These are phyloP conservation scores for Ustilago lituana DNA, from an alignment of 1,284 basidiomycete species.

Conservation along the genomic window DNA sequence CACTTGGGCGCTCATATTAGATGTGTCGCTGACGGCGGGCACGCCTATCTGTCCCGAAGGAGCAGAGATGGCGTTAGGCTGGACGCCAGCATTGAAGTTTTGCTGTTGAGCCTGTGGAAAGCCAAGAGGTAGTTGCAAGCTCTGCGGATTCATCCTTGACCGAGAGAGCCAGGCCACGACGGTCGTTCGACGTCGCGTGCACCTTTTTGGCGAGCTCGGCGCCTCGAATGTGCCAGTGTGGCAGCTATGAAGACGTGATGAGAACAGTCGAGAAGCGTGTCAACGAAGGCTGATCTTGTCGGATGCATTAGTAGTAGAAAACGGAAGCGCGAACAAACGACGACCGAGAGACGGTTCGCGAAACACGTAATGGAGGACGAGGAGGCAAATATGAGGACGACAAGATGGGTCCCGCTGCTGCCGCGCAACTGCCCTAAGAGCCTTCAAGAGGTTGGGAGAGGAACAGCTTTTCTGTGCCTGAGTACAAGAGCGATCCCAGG, in stretches of 20 bases:
- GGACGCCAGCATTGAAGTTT: slow-evolving; percentile 12
- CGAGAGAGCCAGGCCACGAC: background rate
- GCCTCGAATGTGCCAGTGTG: background rate
- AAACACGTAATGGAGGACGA: no score
- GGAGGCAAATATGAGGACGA: no score
- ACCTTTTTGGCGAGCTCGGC: background rate
- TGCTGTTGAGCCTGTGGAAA: slow-evolving; percentile 17
- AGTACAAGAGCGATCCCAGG: no score
- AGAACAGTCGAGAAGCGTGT: background rate
- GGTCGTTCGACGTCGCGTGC: background rate
- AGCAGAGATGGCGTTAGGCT: slow-evolving; percentile 10
- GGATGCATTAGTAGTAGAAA: no score
- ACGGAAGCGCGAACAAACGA: no score
- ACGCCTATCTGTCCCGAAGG: slow-evolving; percentile 12
- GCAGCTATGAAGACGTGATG: background rate
- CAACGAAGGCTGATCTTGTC: no score
- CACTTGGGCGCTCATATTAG: slow-evolving; percentile 12
- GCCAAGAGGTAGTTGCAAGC: slow-evolving; percentile 20
- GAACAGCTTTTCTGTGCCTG: no score
- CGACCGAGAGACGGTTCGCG: no score
- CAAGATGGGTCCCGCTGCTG: no score
- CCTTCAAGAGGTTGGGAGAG: no score
- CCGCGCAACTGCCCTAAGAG: no score
- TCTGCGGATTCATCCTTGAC: slow-evolving; percentile 20
- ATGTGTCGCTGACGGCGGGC: slow-evolving; percentile 11